A percentile compares a stretch with the other conserved stretches of the same genome.
Evolutionary conservation across 345 rosid genomes (phyloP).

Genomic region (Eucalyptus caleyi): DNA sequence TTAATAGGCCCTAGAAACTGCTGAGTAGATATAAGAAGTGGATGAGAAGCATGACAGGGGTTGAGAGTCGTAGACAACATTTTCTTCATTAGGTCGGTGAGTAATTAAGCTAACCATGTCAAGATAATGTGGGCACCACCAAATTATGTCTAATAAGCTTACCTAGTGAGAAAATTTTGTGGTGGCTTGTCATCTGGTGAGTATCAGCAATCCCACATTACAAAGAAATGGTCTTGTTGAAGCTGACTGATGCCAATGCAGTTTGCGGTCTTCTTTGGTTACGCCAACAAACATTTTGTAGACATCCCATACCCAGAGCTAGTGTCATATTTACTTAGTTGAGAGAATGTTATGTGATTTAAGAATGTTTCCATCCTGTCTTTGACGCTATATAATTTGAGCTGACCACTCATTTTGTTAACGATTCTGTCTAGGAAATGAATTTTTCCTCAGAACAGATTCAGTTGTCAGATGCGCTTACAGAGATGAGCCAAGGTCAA

Average conservation of each 20-base stretch:
- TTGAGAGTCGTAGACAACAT: not conserved
- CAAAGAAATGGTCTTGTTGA: not conserved
- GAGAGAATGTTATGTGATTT: not conserved
- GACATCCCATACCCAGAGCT: not conserved
- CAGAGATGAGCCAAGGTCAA: slow-evolving; percentile 71
- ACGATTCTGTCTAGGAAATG: slow-evolving; percentile 51
- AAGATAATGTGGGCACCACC: not conserved
- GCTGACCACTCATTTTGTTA: not conserved
- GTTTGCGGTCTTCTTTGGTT: not conserved
- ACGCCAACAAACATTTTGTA: not conserved
- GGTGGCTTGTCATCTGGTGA: not conserved
- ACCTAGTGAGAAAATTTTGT: not conserved
- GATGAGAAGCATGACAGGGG: not conserved
- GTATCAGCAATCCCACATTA: not conserved
- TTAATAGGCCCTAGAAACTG: not conserved
- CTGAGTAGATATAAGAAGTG: not conserved
- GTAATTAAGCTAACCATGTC: not conserved
- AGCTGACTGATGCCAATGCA: not conserved
- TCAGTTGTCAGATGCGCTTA: slow-evolving; percentile 55
- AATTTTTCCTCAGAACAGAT: slow-evolving; percentile 56
- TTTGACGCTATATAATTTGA: not conserved
- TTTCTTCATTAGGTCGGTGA: not conserved
- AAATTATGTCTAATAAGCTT: not conserved
- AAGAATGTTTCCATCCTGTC: not conserved
- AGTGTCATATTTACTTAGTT: not conserved